These are phyloP conservation scores for Yarrowia deformans DNA, from an alignment of 805 yeast species.

Conservation along the genomic window DNA sequence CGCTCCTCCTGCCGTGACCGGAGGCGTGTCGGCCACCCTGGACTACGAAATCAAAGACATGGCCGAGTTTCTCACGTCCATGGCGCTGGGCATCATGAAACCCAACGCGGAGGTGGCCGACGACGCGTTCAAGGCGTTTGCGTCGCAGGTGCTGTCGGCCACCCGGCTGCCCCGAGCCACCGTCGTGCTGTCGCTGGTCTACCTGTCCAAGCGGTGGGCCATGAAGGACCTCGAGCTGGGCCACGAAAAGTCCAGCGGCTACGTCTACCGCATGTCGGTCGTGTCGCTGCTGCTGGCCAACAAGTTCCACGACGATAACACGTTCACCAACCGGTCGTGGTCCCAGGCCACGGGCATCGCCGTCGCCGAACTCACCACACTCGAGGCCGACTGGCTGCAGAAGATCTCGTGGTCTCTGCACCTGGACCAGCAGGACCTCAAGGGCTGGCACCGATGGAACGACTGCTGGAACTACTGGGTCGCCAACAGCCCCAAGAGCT, in stretches of 20 bases:
- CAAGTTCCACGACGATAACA: slow-evolving; percentile 95
- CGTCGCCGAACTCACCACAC: slow-evolving; percentile 63
- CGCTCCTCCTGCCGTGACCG: slow-evolving; percentile 49
- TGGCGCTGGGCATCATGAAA: slow-evolving; percentile 63
- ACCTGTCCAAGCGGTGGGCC: slow-evolving; percentile 68
- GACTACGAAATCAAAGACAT: slow-evolving; percentile 81
- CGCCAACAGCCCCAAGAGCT: slow-evolving; percentile 38
- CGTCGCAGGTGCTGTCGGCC: slow-evolving; percentile 76
- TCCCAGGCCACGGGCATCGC: slow-evolving; percentile 89
- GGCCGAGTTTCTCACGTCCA: slow-evolving; percentile 81
- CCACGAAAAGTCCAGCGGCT: slow-evolving; percentile 46
- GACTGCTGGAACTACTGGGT: slow-evolving; percentile 47
- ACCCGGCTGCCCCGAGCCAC: slow-evolving; percentile 89
- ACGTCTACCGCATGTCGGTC: slow-evolving; percentile 61
- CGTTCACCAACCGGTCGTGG: slow-evolving; percentile 96
- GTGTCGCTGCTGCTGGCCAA: slow-evolving; percentile 83
- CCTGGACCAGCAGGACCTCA: slow-evolving; percentile 49
- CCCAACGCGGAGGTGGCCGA: slow-evolving; percentile 54
- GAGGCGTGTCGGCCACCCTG: slow-evolving; percentile 78
- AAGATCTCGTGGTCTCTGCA: slow-evolving; percentile 67
- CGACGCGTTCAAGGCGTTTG: slow-evolving; percentile 57
- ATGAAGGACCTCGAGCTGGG: slow-evolving; percentile 52
- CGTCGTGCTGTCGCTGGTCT: slow-evolving; percentile 78
- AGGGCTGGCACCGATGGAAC: slow-evolving; percentile 50
- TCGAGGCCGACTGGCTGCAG: slow-evolving; percentile 75